Evolutionary conservation across 352 stramenopile species (phyloP).

Genomic region (Saprolegnia diclina): DNA sequence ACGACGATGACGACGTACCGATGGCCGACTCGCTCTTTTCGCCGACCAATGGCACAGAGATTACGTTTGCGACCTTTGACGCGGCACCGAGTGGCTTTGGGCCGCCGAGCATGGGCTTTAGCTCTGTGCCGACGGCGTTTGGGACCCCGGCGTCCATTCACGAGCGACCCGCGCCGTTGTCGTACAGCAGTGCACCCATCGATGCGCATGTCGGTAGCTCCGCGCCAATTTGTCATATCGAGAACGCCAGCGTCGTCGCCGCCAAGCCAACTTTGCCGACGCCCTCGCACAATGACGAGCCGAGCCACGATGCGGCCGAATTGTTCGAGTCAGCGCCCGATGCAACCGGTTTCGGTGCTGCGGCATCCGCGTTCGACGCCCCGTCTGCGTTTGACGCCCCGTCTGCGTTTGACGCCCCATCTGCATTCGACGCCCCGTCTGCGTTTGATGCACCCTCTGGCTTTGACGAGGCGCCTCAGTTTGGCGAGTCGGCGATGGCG

Average conservation of each 20-base stretch:
- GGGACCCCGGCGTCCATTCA: too few relatives aligned
- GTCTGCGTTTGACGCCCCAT: neutral
- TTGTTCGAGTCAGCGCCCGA: neutral
- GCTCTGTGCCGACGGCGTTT: neutral
- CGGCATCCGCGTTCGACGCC: neutral
- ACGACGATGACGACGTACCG: conserved; percentile 13
- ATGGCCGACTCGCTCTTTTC: conserved; percentile 20
- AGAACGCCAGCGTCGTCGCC: neutral
- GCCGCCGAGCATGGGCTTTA: neutral
- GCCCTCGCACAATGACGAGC: neutral
- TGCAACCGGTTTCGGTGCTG: neutral
- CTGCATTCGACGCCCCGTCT: neutral
- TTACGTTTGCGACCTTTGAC: conserved; percentile 1
- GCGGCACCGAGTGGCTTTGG: neutral
- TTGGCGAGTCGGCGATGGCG: neutral
- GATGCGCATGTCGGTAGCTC: neutral
- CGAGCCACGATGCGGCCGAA: neutral
- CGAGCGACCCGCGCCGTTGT: too few relatives aligned
- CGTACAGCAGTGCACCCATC: too few relatives aligned
- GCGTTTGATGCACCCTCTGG: neutral
- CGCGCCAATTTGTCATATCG: neutral
- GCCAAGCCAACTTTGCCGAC: too few relatives aligned
- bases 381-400: neutral
- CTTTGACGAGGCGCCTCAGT: neutral
- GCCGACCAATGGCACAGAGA: conserved; percentile 20